phyloP scores from a whole-genome alignment of 768 basidiomycete genomes.

The Lactarius trivialis region DNA sequence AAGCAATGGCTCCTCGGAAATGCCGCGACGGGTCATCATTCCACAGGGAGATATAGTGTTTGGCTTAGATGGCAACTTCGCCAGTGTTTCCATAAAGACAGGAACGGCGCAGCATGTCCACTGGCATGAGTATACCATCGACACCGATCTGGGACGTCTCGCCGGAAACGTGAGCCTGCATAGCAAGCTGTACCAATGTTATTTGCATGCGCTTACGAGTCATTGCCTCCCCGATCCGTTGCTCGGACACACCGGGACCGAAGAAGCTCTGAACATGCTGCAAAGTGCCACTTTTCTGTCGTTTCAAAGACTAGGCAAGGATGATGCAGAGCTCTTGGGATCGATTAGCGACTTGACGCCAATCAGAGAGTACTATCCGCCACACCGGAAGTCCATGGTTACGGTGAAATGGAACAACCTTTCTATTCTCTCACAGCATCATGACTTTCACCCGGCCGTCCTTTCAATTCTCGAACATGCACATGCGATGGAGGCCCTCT shows the following conservation, averaged over 20 bases:
- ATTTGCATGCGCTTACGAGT: constrained; percentile 43
- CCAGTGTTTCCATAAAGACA: neutral
- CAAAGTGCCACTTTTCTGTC: constrained; percentile 35
- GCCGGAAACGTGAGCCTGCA: constrained; percentile 26
- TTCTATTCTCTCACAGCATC: constrained; percentile 4
- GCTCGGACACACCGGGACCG: constrained; percentile 37
- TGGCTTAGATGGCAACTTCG: neutral
- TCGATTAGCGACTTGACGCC: constrained; percentile 1
- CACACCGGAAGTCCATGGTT: neutral
- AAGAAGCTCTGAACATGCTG: constrained; percentile 38
- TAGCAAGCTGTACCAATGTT: constrained; percentile 33
- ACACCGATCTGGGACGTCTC: constrained; percentile 30
- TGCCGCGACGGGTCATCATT: constrained; percentile 7
- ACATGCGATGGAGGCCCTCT: neutral
- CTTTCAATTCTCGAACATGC: constrained; percentile 1
- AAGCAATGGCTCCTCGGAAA: neutral
- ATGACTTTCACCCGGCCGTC: neutral
- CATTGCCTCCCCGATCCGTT: constrained; percentile 40
- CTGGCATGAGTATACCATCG: constrained; percentile 30
- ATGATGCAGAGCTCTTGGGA: neutral
- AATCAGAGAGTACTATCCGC: constrained; percentile 1
- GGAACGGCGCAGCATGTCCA: neutral
- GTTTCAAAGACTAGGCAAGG: constrained; percentile 31
- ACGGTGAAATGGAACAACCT: constrained; percentile 2
- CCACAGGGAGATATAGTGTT: constrained; percentile 5